These are phyloP conservation scores for Ogataea trehaloabstinens DNA, from an alignment of 805 yeast species.

Conservation along the genomic window DNA sequence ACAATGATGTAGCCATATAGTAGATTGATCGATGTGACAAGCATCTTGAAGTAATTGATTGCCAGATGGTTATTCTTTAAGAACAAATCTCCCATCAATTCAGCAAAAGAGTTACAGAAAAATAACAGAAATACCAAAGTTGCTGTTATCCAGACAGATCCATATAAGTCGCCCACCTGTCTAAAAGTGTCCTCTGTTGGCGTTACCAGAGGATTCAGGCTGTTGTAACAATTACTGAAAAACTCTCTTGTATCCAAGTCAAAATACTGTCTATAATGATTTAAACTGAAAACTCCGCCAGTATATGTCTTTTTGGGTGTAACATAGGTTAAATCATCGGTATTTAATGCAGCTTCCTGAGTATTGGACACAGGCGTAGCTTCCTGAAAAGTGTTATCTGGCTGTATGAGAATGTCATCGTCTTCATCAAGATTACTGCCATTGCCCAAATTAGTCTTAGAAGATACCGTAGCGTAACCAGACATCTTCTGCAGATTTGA, in stretches of 20 bases:
- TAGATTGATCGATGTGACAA: slow-evolving; percentile 66
- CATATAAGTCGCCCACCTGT: slow-evolving; percentile 69
- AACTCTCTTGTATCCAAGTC: slow-evolving; percentile 69
- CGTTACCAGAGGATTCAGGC: slow-evolving; percentile 53
- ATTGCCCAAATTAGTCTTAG: background rate
- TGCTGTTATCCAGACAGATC: slow-evolving; percentile 88
- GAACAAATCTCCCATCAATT: slow-evolving; percentile 49
- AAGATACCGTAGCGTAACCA: background rate
- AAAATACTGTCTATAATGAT: slow-evolving; percentile 63
- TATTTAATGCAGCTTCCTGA: background rate
- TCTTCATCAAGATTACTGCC: slow-evolving; percentile 9
- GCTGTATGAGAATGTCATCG: slow-evolving; percentile 24
- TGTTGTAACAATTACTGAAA: slow-evolving; percentile 46
- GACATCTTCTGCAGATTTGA: too few species aligned
- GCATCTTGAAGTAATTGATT: slow-evolving; percentile 54
- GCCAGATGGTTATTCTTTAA: slow-evolving; percentile 43
- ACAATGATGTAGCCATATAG: slow-evolving; percentile 74
- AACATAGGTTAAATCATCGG: background rate
- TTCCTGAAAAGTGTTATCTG: slow-evolving; percentile 14
- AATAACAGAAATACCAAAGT: slow-evolving; percentile 74
- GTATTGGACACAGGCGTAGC: background rate
- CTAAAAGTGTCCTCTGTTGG: slow-evolving; percentile 37
- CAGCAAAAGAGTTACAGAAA: slow-evolving; percentile 69
- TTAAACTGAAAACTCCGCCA: slow-evolving; percentile 53
- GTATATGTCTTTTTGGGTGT: slow-evolving; percentile 27